Evolutionary conservation across 2,329 filamentous ascomycete species (phyloP).

Genomic region (Aspergillus jensenii): DNA sequence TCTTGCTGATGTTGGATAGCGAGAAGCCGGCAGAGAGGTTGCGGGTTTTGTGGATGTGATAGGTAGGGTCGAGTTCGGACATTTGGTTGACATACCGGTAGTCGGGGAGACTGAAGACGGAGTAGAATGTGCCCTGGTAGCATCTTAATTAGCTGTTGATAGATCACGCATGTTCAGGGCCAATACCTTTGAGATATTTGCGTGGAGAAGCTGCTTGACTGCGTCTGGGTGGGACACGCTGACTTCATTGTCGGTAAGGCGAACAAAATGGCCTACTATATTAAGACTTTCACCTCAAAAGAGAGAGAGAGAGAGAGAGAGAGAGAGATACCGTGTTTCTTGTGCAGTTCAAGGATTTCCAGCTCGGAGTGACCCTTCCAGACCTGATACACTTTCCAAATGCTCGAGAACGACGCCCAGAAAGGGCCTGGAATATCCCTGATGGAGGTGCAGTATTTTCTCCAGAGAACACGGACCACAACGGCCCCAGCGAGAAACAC

Average conservation of each 20-base stretch:
- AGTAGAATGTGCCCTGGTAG: conserved; percentile 33
- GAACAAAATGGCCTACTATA: conserved; percentile 41
- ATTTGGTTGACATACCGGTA: conserved; percentile 43
- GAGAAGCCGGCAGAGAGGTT: conserved; percentile 32
- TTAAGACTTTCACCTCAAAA: background rate
- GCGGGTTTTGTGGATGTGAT: conserved; percentile 33
- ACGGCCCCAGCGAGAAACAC: background rate
- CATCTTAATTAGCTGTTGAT: too few species aligned
- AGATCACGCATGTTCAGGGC: background rate
- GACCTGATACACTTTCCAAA: conserved; percentile 43
- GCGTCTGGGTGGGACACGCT: conserved; percentile 46
- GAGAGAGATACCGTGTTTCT: conserved; percentile 36
- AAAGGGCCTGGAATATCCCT: conserved; percentile 45
- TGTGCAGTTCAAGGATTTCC: conserved; percentile 37
- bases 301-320: too few species aligned
- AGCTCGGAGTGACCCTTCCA: conserved; percentile 40
- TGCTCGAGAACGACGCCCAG: conserved; percentile 38
- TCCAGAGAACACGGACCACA: conserved; percentile 3
- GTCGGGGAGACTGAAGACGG: conserved; percentile 40
- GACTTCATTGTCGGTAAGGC: conserved; percentile 46
- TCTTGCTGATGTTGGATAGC: conserved; percentile 32
- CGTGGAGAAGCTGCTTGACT: conserved; percentile 37
- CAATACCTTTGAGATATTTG: conserved; percentile 21
- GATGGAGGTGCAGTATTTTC: conserved; percentile 50
- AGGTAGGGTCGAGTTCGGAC: conserved; percentile 38